Evolutionary conservation across 2,329 filamentous ascomycete genomes (phyloP).

Genomic region (Fusarium graminum): DNA sequence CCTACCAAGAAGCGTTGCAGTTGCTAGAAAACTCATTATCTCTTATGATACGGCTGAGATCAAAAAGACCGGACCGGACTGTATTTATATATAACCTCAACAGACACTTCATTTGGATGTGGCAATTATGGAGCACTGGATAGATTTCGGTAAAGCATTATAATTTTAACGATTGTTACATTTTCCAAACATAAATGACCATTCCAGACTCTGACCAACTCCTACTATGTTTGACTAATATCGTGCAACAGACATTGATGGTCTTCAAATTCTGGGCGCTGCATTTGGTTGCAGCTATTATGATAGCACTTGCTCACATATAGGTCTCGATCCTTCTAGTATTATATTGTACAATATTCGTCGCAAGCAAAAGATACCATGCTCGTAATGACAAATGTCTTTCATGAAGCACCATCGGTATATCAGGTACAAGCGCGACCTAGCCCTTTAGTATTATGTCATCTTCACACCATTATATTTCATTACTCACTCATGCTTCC

Average conservation of each 20-base stretch:
- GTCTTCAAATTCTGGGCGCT: background rate
- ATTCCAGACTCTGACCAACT: background rate
- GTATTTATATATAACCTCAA: slow-evolving; percentile 20
- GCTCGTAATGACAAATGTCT: background rate
- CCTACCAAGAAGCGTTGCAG: slow-evolving; percentile 23
- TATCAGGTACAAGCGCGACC: background rate
- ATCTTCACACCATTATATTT: background rate
- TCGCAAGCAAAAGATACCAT: background rate
- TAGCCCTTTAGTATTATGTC: slow-evolving; percentile 9
- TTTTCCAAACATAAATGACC: background rate
- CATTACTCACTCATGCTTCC: background rate
- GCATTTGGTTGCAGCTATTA: too few species aligned
- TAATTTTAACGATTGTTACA: slow-evolving; percentile 7
- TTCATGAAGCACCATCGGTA: background rate
- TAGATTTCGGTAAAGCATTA: slow-evolving; percentile 20
- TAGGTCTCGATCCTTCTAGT: background rate
- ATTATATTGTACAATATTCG: background rate
- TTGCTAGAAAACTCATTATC: slow-evolving; percentile 6
- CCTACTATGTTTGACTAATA: background rate
- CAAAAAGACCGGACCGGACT: slow-evolving; percentile 18
- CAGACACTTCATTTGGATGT: slow-evolving; percentile 1
- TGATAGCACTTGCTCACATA: background rate
- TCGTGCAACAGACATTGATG: background rate
- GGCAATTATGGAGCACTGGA: slow-evolving; percentile 10
- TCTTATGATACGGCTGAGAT: slow-evolving; percentile 22